Conservation (phyloP, 345 rosid species). For the Acer yangbiense region DNA sequence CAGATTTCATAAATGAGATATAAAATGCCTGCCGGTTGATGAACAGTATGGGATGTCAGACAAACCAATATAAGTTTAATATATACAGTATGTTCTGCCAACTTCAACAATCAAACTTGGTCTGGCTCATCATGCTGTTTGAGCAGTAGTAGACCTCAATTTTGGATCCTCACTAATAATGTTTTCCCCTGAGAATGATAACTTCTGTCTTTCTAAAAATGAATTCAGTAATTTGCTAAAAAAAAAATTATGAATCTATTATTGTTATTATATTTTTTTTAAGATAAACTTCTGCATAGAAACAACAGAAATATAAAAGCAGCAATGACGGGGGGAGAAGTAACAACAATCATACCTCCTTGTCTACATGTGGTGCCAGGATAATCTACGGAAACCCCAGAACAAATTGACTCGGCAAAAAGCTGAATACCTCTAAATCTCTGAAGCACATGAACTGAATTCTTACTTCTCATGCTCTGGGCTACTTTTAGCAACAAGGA, state of each 20-base stretch:
- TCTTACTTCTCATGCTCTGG: constrained; percentile 55
- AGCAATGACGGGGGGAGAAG: not conserved
- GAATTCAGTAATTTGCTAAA: not conserved
- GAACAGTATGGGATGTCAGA: not conserved
- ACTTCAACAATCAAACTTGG: constrained; percentile 2
- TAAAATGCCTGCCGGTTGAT: not conserved
- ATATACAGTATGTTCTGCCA: not conserved
- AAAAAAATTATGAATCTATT: too few species aligned
- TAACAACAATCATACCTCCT: constrained; percentile 44
- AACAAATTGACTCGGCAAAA: constrained; percentile 74
- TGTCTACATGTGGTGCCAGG: constrained; percentile 33
- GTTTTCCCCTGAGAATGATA: not conserved
- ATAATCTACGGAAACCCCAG: constrained; percentile 49
- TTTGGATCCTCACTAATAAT: not conserved
- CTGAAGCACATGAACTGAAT: constrained; percentile 70
- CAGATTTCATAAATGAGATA: not conserved
- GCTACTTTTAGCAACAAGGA: constrained; percentile 69
- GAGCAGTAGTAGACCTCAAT: not conserved
- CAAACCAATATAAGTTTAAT: not conserved
- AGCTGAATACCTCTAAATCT: constrained; percentile 83
- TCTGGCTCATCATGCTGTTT: constrained; percentile 6
- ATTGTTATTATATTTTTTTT: too few species aligned
- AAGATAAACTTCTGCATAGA: too few species aligned
- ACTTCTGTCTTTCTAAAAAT: not conserved
- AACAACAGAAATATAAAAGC: too few species aligned